Conservation (phyloP, 2,329 filamentous ascomycete species). For the Lizonia empirigonia region DNA sequence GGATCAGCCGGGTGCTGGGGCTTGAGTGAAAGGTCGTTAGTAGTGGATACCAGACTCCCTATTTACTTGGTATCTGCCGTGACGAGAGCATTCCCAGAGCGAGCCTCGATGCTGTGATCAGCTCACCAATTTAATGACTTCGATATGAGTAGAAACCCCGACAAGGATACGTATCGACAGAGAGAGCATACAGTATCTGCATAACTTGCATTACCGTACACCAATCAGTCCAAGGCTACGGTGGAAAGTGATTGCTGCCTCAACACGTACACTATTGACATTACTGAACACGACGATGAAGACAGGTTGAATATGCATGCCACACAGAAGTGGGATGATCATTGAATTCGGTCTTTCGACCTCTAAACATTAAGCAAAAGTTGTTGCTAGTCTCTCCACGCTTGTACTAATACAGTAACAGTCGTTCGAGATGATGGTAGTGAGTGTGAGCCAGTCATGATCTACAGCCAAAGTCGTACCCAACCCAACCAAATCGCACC, state of each 20-base stretch:
- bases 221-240: too few relatives aligned
- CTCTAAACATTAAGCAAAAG: conserved; percentile 21
- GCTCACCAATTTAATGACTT: too few relatives aligned
- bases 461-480: conserved; percentile 19
- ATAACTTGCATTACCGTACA: too few relatives aligned
- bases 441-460: conserved; percentile 25
- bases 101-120: too few relatives aligned
- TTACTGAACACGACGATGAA: neutral
- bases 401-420: conserved; percentile 8
- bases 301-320: neutral
- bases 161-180: too few relatives aligned
- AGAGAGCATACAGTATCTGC: too few relatives aligned
- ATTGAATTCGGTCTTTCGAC: conserved; percentile 7
- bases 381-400: conserved; percentile 8
- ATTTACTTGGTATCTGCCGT: neutral
- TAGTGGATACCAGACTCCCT: neutral
- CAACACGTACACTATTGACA: too few relatives aligned
- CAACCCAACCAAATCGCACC: conserved; percentile 5
- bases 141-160: too few relatives aligned
- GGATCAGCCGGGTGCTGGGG: conserved; percentile 9
- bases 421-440: conserved; percentile 10
- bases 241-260: too few relatives aligned
- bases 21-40: neutral
- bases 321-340: neutral
- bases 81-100: neutral